Conservation (phyloP, 148 eudicot species). For the Rhododendron mucronatum region DNA sequence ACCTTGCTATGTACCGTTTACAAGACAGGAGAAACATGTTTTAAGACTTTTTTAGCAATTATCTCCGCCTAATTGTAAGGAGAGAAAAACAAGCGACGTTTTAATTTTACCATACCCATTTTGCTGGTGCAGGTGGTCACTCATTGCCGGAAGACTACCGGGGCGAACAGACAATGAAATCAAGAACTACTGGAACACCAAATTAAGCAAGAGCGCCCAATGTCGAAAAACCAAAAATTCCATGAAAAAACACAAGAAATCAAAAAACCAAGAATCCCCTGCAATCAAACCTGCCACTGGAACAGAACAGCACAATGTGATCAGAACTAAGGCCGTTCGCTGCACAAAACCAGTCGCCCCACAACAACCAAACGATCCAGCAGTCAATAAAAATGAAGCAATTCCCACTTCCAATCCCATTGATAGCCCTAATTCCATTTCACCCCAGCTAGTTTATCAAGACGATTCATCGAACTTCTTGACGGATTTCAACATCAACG, state of each 20-base stretch:
- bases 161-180: conserved; percentile 38
- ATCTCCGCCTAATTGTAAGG: too few species aligned
- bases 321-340: conserved; percentile 8
- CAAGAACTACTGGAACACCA: conserved; percentile 28
- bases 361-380: not conserved
- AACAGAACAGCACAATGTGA: not conserved
- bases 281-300: not conserved
- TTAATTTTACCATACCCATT: too few species aligned
- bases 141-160: conserved; percentile 26
- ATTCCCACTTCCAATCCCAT: not conserved
- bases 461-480: not conserved
- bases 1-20: too few species aligned
- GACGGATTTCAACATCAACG: not conserved
- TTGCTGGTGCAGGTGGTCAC: conserved; percentile 18
- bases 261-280: not conserved
- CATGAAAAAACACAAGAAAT: not conserved
- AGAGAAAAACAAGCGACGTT: too few species aligned
- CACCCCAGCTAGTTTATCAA: not conserved
- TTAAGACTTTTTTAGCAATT: too few species aligned
- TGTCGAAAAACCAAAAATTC: not conserved
- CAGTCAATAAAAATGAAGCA: not conserved
- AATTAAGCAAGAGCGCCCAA: conserved; percentile 14
- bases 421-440: not conserved
- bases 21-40: too few species aligned
- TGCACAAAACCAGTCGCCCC: conserved; percentile 3